These are phyloP conservation scores for Avena atlantica DNA, from an alignment of 176 grass and related monocot genomes.

Conservation along the genomic window DNA sequence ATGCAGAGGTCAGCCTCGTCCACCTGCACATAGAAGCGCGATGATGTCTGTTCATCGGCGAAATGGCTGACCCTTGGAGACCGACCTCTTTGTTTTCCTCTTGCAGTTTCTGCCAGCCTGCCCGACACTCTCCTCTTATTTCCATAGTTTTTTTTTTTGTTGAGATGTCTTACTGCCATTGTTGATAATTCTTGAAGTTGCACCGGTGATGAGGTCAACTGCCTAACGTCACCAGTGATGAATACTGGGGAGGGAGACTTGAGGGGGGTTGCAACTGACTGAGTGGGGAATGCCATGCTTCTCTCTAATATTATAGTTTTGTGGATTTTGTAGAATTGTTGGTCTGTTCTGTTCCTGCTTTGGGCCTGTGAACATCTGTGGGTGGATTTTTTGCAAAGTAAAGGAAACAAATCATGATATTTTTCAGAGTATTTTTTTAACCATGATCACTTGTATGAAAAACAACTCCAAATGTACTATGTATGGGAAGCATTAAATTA, in stretches of 20 bases:
- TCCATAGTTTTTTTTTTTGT: too few species aligned
- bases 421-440: not conserved
- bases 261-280: too few species aligned
- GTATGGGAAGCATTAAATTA: not conserved
- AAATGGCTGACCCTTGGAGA: too few species aligned
- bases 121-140: too few species aligned
- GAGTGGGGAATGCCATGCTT: constrained; percentile 21
- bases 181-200: not conserved
- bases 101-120: too few species aligned
- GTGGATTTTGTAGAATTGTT: constrained; percentile 33
- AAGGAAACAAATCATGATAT: not conserved
- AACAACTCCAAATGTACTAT: not conserved
- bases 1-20: too few species aligned
- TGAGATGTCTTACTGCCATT: not conserved
- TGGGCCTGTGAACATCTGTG: not conserved
- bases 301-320: constrained; percentile 31
- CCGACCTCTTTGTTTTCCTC: too few species aligned
- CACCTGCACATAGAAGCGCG: too few species aligned
- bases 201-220: not conserved
- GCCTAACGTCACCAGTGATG: not conserved
- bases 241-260: too few species aligned
- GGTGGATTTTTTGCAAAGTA: constrained; percentile 19
- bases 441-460: not conserved
- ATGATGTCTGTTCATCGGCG: too few species aligned
- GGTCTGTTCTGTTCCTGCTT: not conserved